These are phyloP conservation scores for Gigaspora rosea DNA, from an alignment of 192 early-diverging fungal genomes.

Conservation along the genomic window DNA sequence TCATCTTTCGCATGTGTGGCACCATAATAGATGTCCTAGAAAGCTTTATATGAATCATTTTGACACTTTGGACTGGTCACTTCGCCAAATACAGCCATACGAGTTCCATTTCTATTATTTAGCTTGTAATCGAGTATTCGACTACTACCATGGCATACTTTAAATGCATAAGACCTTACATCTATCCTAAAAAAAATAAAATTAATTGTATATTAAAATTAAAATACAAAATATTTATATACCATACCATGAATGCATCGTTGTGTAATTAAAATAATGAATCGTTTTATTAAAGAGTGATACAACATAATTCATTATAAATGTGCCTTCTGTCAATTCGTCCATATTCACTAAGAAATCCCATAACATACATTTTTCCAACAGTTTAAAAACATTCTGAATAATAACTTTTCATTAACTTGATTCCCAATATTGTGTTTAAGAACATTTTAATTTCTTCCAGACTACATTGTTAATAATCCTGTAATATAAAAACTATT, in stretches of 20 bases:
- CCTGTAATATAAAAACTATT: conserved; percentile 22
- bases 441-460: conserved; percentile 30
- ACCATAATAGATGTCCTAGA: conserved; percentile 19
- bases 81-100: conserved; percentile 31
- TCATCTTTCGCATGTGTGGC: conserved; percentile 25
- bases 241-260: conserved; percentile 29
- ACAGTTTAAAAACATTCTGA: conserved; percentile 21
- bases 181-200: conserved; percentile 28
- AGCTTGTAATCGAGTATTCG: conserved; percentile 24
- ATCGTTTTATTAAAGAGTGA: conserved; percentile 25
- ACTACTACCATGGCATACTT: conserved; percentile 15
- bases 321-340: conserved; percentile 24
- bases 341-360: conserved; percentile 28
- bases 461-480: conserved; percentile 28
- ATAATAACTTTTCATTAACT: conserved; percentile 25
- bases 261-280: conserved; percentile 30
- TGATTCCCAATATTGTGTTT: conserved; percentile 25
- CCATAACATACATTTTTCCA: conserved; percentile 30
- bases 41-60: conserved; percentile 24
- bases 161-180: conserved; percentile 26
- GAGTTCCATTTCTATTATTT: conserved; percentile 31
- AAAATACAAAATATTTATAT: conserved; percentile 28
- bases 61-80: conserved; percentile 26
- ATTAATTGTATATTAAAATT: conserved; percentile 13
- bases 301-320: conserved; percentile 17